A percentile compares a stretch with the other conserved stretches of the same genome.
Conservation (phyloP, 805 yeast genomes). For the Candida rishiriensis region DNA sequence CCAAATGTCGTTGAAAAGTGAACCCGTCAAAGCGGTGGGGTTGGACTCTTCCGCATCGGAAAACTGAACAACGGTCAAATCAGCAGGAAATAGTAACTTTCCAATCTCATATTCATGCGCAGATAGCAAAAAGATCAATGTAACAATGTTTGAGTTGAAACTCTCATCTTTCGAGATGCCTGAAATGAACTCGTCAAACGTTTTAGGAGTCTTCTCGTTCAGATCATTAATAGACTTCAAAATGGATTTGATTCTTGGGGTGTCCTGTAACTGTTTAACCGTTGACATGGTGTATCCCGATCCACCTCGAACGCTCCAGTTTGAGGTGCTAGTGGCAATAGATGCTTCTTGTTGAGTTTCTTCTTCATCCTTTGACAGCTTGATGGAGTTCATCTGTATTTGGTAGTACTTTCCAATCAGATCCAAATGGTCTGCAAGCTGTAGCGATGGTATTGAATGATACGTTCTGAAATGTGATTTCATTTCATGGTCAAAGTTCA, state of each 20-base stretch:
- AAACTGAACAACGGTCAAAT: slow-evolving; percentile 8
- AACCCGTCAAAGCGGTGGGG: slow-evolving; percentile 23
- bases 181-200: slow-evolving; percentile 40
- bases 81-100: slow-evolving; percentile 23
- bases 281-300: slow-evolving; percentile 35
- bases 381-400: slow-evolving; percentile 13
- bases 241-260: slow-evolving; percentile 88
- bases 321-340: background rate
- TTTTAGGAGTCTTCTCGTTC: slow-evolving; percentile 43
- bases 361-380: slow-evolving; percentile 17
- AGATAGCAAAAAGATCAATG: slow-evolving; percentile 69
- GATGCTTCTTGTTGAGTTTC: slow-evolving; percentile 4
- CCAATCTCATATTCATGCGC: slow-evolving; percentile 43
- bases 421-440: slow-evolving; percentile 50
- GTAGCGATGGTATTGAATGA: slow-evolving; percentile 89
- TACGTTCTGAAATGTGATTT: slow-evolving; percentile 87
- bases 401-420: slow-evolving; percentile 24
- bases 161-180: slow-evolving; percentile 15
- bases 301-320: slow-evolving; percentile 21
- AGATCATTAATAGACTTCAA: slow-evolving; percentile 83
- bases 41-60: background rate
- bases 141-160: slow-evolving; percentile 53
- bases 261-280: slow-evolving; percentile 85
- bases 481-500: slow-evolving; percentile 94
- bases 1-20: slow-evolving; percentile 70